Evolutionary conservation across 2,329 filamentous ascomycete genomes (phyloP).

Genomic region (Aspergillus eucalypticola): DNA sequence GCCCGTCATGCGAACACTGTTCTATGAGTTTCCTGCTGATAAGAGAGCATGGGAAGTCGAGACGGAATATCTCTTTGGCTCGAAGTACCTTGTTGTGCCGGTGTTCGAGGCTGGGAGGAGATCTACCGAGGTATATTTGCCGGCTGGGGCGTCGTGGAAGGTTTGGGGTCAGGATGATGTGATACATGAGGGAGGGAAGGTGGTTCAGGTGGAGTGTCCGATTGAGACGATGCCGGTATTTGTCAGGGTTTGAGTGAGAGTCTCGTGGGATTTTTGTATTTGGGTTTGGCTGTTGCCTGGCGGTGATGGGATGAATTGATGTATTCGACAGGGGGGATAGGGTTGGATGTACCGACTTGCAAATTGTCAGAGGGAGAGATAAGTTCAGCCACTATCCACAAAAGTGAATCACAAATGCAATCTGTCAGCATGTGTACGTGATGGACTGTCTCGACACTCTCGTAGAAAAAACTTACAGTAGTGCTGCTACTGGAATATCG

Average conservation of each 20-base stretch:
- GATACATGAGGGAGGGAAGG: conserved; percentile 41
- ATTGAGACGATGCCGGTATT: conserved; percentile 54
- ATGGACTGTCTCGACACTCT: no score
- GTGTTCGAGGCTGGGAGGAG: conserved; percentile 53
- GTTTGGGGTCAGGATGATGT: conserved; percentile 37
- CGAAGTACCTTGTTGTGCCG: conserved; percentile 60
- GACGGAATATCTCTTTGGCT: conserved; percentile 65
- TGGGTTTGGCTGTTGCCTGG: not conserved
- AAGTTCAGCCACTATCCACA: no score
- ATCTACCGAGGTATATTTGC: conserved; percentile 55
- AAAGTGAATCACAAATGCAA: no score
- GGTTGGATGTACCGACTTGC: not conserved
- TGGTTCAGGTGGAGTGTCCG: conserved; percentile 46
- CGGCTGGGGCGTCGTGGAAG: conserved; percentile 50
- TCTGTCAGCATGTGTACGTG: no score
- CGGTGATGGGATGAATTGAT: not conserved
- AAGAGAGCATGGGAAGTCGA: conserved; percentile 57
- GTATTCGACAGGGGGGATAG: not conserved
- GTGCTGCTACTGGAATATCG: no score
- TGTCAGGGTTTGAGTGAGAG: conserved; percentile 16
- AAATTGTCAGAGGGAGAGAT: not conserved
- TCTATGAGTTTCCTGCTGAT: conserved; percentile 65
- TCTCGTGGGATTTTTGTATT: not conserved
- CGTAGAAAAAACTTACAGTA: no score
- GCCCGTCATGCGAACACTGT: conserved; percentile 63